phyloP scores from a whole-genome alignment of 169 alveolate genomes.

The Cryptosporidium canis region DNA sequence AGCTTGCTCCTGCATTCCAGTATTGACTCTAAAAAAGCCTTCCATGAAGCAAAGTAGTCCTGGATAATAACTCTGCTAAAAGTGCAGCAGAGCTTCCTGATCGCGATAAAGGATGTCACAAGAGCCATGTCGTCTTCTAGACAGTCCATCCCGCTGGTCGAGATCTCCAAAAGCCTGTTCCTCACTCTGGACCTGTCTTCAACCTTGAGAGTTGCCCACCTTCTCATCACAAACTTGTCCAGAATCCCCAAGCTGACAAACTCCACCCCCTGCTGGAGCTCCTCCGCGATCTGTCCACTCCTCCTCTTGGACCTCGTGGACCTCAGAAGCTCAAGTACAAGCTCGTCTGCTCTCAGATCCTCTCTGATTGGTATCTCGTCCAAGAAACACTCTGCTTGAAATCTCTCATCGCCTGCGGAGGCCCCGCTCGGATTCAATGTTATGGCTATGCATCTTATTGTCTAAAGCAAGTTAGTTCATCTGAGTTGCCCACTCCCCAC shows the following conservation, averaged over 20 bases:
- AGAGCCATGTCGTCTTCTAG: neutral
- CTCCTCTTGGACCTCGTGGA: neutral
- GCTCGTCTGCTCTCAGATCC: neutral
- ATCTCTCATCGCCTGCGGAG: neutral
- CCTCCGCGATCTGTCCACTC: neutral
- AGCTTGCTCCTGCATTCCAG: neutral
- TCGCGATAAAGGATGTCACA: neutral
- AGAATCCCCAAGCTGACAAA: constrained; percentile 12
- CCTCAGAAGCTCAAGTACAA: constrained; percentile 3
- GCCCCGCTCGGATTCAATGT: neutral
- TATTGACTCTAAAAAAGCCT: neutral
- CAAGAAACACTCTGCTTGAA: constrained; percentile 12
- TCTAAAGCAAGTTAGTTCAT: neutral
- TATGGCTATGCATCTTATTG: neutral
- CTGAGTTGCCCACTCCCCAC: neutral
- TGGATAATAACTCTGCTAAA: constrained; percentile 6
- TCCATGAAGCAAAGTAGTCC: constrained; percentile 25
- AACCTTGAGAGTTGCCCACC: neutral
- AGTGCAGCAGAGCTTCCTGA: constrained; percentile 16
- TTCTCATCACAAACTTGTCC: constrained; percentile 11
- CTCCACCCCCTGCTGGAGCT: neutral
- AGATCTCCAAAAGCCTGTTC: constrained; percentile 7
- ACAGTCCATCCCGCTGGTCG: neutral
- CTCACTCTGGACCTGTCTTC: constrained; percentile 4
- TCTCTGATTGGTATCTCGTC: neutral